Percentiles rank a stretch among this genome's conserved stretches.
Conservation (phyloP, 192 early-diverging fungal species). For the Coemansia sp. region DNA sequence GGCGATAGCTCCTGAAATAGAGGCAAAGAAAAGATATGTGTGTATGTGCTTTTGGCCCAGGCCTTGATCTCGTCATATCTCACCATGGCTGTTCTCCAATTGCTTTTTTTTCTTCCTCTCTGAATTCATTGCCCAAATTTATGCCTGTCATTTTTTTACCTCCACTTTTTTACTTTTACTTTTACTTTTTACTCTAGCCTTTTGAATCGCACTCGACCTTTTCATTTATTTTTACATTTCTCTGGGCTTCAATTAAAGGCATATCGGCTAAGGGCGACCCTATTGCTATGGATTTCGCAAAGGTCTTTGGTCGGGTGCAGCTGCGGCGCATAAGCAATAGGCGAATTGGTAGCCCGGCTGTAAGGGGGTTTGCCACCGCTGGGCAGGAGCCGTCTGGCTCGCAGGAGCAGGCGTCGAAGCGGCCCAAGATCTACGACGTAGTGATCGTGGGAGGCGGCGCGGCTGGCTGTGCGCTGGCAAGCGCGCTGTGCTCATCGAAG, state of each 20-base stretch:
- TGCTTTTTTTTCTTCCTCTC: no score
- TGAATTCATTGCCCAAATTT: no score
- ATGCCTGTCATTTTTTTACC: not conserved
- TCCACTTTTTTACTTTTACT: not conserved
- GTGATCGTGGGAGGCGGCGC: conserved; percentile 90
- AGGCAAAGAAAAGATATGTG: not conserved
- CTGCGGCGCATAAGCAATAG: not conserved
- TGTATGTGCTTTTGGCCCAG: not conserved
- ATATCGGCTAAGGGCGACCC: no score
- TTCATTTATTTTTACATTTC: not conserved
- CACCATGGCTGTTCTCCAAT: no score
- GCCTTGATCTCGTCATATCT: not conserved
- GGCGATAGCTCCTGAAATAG: conserved; percentile 2
- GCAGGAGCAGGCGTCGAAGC: not conserved
- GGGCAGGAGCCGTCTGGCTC: not conserved
- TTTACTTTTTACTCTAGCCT: not conserved
- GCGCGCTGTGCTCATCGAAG: conserved; percentile 52
- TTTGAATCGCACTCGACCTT: not conserved
- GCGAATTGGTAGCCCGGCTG: not conserved
- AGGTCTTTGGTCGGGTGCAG: not conserved
- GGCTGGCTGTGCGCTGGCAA: conserved; percentile 81
- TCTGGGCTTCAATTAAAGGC: no score
- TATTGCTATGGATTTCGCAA: not conserved
- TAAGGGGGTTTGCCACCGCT: not conserved
- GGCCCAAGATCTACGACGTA: conserved; percentile 65